A percentile compares a stretch with the other conserved stretches of the same genome.
Evolutionary conservation across 495 filamentous ascomycete genomes (phyloP).

Genomic region (Apiosordaria backusii): DNA sequence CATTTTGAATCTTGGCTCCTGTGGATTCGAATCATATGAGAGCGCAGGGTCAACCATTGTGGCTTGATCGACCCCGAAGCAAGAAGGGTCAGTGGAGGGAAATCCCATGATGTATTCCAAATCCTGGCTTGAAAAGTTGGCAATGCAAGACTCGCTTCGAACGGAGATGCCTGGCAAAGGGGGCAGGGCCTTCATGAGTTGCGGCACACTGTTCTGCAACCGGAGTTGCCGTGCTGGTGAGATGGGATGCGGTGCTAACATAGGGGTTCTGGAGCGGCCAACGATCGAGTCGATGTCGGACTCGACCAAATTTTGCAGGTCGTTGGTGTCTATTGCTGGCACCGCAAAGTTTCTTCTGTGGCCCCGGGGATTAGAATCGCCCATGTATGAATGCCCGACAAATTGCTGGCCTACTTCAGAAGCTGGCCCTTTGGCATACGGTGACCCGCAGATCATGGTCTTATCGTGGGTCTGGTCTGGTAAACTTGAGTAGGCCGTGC

Average conservation of each 20-base stretch:
- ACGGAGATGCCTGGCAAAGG: constrained; percentile 32
- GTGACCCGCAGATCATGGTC: too few species aligned
- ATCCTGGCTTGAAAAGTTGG: background rate
- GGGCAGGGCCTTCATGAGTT: constrained; percentile 51
- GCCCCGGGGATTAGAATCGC: background rate
- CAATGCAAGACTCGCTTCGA: constrained; percentile 15
- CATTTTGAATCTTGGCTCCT: background rate
- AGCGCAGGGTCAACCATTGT: background rate
- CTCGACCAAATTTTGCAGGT: constrained; percentile 1
- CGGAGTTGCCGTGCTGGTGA: constrained; percentile 45
- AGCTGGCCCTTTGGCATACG: too few species aligned
- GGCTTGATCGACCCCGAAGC: background rate
- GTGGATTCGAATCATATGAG: background rate
- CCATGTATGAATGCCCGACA: background rate
- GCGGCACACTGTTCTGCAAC: constrained; percentile 49
- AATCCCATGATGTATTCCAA: background rate
- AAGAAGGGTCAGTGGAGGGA: constrained; percentile 8
- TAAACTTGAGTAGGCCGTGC: background rate
- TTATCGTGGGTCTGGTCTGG: too few species aligned
- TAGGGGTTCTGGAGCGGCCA: constrained; percentile 18
- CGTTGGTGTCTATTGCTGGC: constrained; percentile 10
- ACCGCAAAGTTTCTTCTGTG: constrained; percentile 16
- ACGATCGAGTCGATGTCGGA: background rate
- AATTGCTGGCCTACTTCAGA: background rate
- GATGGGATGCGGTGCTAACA: constrained; percentile 45